A percentile compares a stretch with the other conserved stretches of the same genome.
phyloP scores from a whole-genome alignment of 257 asterid species.

The Vinca minor region DNA sequence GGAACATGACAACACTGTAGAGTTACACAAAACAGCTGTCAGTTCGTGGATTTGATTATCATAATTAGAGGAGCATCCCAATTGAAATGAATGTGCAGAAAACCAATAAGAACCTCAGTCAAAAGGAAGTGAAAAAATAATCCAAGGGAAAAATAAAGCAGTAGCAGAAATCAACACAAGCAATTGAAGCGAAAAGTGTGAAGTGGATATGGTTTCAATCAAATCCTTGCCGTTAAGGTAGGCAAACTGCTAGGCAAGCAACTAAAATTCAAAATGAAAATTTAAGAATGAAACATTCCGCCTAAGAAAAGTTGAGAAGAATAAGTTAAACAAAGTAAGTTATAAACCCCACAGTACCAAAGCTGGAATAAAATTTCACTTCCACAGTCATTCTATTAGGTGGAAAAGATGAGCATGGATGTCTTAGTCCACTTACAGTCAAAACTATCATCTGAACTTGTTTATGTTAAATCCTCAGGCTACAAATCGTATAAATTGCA shows the following conservation, averaged over 20 bases:
- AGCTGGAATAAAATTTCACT: not conserved
- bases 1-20: slow-evolving; percentile 87
- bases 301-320: no score
- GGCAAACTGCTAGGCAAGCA: no score
- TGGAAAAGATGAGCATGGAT: not conserved
- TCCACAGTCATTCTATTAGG: not conserved
- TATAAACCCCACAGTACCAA: not conserved
- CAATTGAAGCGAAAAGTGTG: not conserved
- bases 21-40: slow-evolving; percentile 22
- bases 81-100: not conserved
- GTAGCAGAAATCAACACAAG: not conserved
- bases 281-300: not conserved
- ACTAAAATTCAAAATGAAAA: not conserved
- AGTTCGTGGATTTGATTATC: slow-evolving; percentile 23
- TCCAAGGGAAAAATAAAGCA: not conserved
- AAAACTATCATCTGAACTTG: not conserved
- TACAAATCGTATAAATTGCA: no score
- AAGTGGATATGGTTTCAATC: not conserved
- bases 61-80: not conserved
- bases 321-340: not conserved
- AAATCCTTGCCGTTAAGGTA: no score
- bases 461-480: not conserved
- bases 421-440: not conserved
- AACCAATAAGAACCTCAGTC: not conserved
- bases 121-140: not conserved